Conservation (phyloP, 1,284 basidiomycete genomes). For the Boletus albobrunnescens region DNA sequence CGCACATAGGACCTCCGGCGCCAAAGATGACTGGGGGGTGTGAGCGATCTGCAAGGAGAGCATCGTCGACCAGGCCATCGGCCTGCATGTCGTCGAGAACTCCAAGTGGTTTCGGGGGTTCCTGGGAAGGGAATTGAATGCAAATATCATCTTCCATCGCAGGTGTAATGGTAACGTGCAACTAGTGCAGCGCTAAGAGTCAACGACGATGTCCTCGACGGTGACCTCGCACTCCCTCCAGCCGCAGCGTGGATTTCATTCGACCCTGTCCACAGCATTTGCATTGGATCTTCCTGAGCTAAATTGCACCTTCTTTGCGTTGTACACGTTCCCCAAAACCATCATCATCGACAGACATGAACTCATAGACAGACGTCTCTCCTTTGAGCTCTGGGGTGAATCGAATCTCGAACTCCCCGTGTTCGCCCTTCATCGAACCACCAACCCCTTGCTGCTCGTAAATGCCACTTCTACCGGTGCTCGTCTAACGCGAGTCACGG, state of each 20-base stretch:
- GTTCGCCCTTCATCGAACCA: constrained; percentile 27
- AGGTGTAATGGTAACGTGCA: too few relatives aligned
- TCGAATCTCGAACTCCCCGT: constrained; percentile 33
- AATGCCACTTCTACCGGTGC: constrained; percentile 10
- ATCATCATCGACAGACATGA: constrained; percentile 33
- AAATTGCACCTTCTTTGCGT: constrained; percentile 25
- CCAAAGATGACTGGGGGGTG: constrained; percentile 29
- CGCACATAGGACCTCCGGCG: constrained; percentile 34
- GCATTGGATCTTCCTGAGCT: constrained; percentile 7
- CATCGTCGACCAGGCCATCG: constrained; percentile 17
- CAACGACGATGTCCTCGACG: constrained; percentile 20
- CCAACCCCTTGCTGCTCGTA: constrained; percentile 23
- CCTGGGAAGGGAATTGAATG: constrained; percentile 15
- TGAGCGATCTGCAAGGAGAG: constrained; percentile 13
- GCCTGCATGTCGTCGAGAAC: constrained; percentile 32
- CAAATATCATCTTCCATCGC: constrained; percentile 20
- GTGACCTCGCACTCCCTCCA: constrained; percentile 22
- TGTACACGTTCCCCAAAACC: constrained; percentile 27
- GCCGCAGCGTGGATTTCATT: constrained; percentile 29
- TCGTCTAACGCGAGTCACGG: constrained; percentile 1
- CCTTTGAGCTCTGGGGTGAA: constrained; percentile 33
- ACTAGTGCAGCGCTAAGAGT: too few relatives aligned
- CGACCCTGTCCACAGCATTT: constrained; percentile 29
- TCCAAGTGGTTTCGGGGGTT: constrained; percentile 13
- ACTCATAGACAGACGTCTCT: constrained; percentile 24